These are phyloP conservation scores for Seminavis robusta DNA, from an alignment of 108 stramenopile species.

Conservation along the genomic window DNA sequence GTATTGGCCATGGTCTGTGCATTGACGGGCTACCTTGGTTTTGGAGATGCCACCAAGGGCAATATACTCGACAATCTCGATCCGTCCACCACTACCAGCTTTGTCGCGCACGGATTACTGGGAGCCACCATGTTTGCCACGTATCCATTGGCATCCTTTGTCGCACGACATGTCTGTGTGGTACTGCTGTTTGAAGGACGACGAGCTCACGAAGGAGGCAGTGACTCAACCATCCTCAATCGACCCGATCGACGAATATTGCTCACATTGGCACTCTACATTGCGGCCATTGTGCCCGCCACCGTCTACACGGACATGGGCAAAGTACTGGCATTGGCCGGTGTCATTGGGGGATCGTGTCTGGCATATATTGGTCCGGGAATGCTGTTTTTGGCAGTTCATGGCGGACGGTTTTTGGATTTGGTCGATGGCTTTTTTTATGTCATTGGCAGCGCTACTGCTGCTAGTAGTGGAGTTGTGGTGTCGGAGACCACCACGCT, in stretches of 20 bases:
- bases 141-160: constrained; percentile 81
- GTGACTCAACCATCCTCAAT: constrained; percentile 66
- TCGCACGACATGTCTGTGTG: constrained; percentile 75
- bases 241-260: constrained; percentile 67
- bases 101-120: constrained; percentile 48
- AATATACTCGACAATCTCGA: constrained; percentile 67
- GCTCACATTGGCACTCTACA: constrained; percentile 62
- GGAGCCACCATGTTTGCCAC: constrained; percentile 72
- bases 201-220: constrained; percentile 82
- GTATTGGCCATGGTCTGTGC: constrained; percentile 45
- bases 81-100: background rate
- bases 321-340: constrained; percentile 47
- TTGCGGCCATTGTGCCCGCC: constrained; percentile 66
- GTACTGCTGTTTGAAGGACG: constrained; percentile 76
- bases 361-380: constrained; percentile 82
- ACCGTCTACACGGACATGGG: constrained; percentile 42
- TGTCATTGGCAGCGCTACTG: no score
- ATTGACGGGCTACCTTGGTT: constrained; percentile 65
- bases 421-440: no score
- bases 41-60: constrained; percentile 49
- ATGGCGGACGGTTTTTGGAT: constrained; percentile 70
- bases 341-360: constrained; percentile 62
- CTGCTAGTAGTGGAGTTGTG: no score
- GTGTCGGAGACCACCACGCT: no score
- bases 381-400: constrained; percentile 68